Conservation (phyloP, 2,329 filamentous ascomycete genomes). For the Trichophyton rubrum region DNA sequence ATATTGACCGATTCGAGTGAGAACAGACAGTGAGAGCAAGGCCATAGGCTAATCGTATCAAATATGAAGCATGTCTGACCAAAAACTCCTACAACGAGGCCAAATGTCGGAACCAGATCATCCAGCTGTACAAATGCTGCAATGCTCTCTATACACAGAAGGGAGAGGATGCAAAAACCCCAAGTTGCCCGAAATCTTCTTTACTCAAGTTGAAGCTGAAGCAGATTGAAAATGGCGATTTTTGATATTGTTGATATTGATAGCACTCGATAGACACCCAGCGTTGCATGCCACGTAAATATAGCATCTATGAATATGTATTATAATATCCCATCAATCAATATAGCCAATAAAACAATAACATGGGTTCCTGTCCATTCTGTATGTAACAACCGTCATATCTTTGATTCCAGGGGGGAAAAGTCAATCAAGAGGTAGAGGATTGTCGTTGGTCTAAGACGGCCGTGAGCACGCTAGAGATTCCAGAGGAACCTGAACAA, state of each 20-base stretch:
- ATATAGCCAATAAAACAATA: too few relatives aligned
- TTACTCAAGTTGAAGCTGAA: constrained; percentile 74
- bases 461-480: constrained; percentile 95
- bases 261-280: neutral
- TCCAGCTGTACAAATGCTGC: constrained; percentile 88
- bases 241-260: neutral
- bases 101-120: constrained; percentile 64
- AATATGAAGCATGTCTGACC: constrained; percentile 59
- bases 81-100: constrained; percentile 77
- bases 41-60: neutral
- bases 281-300: neutral
- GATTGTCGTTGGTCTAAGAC: constrained; percentile 66
- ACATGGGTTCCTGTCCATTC: constrained; percentile 39
- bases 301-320: neutral
- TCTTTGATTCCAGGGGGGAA: constrained; percentile 28
- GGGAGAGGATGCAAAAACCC: constrained; percentile 62
- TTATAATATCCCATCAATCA: neutral
- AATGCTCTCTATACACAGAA: constrained; percentile 70
- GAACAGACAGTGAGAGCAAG: too few relatives aligned
- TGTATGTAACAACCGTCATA: constrained; percentile 16
- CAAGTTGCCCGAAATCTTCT: constrained; percentile 73
- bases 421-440: constrained; percentile 58
- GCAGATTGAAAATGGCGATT: constrained; percentile 37
- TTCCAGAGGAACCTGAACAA: constrained; percentile 73
- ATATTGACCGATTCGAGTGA: constrained; percentile 5